Conservation (phyloP, 345 rosid species). For the Hevea brasiliensis region DNA sequence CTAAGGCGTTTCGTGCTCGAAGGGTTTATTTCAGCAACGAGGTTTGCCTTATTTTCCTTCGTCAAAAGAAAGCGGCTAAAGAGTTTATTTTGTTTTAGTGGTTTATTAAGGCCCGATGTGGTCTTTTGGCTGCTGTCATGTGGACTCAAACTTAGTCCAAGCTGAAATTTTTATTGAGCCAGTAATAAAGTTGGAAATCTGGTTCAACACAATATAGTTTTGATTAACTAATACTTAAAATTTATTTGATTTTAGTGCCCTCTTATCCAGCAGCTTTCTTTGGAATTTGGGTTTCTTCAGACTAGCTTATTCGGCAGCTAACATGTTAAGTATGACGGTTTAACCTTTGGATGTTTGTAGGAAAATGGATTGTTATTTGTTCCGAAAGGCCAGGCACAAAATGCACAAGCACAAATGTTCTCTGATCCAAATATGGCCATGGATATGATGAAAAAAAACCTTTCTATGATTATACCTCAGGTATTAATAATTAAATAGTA, state of each 20-base stretch:
- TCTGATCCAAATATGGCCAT: slow-evolving; percentile 99
- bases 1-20: slow-evolving; percentile 83
- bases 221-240: neutral
- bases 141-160: neutral
- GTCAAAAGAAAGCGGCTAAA: too few relatives aligned
- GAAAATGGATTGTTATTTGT: slow-evolving; percentile 88
- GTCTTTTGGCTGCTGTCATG: too few relatives aligned
- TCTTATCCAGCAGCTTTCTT: neutral
- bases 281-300: neutral
- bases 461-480: slow-evolving; percentile 99
- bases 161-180: neutral
- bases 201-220: neutral
- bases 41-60: slow-evolving; percentile 37
- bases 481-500: slow-evolving; percentile 31
- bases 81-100: too few relatives aligned
- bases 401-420: slow-evolving; percentile 97
- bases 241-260: neutral
- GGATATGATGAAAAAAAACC: slow-evolving; percentile 99
- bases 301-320: neutral
- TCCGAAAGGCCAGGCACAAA: slow-evolving; percentile 78
- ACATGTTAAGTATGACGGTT: neutral
- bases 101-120: too few relatives aligned
- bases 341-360: slow-evolving; percentile 36
- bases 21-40: slow-evolving; percentile 80
- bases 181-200: neutral